Evolutionary conservation across 2,329 filamentous ascomycete genomes (phyloP).

Genomic region (Sporothrix schenckii): DNA sequence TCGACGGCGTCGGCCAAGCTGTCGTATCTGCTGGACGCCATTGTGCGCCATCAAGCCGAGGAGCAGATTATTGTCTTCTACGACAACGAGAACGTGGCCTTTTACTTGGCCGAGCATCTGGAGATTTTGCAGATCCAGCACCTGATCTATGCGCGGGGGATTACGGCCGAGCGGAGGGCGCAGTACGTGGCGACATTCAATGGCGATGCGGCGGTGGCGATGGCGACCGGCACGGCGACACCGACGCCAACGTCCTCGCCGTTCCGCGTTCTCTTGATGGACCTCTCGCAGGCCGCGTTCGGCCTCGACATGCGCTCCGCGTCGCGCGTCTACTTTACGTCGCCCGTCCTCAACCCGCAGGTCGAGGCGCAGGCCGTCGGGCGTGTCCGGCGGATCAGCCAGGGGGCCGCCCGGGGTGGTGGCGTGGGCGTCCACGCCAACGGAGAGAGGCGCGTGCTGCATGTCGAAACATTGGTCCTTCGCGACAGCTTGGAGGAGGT

Average conservation of each 20-base stretch:
- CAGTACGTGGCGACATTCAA: constrained; percentile 82
- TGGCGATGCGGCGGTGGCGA: constrained; percentile 44
- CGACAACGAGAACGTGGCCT: constrained; percentile 83
- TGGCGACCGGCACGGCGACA: constrained; percentile 29
- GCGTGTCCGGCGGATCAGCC: constrained; percentile 83
- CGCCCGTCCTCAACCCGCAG: constrained; percentile 81
- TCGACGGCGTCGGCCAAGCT: constrained; percentile 86
- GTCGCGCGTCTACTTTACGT: constrained; percentile 85
- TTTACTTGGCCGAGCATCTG: constrained; percentile 79
- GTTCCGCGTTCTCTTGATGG: constrained; percentile 82
- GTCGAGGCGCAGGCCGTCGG: constrained; percentile 91
- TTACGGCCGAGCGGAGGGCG: constrained; percentile 64
- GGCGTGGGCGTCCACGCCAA: too few relatives aligned
- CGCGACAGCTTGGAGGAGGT: constrained; percentile 81
- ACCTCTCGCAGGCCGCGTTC: constrained; percentile 84
- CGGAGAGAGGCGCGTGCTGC: constrained; percentile 57
- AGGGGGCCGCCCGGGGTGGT: constrained; percentile 47
- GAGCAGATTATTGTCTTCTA: constrained; percentile 96
- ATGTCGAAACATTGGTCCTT: constrained; percentile 83
- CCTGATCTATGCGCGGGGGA: constrained; percentile 67
- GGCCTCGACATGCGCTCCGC: constrained; percentile 84
- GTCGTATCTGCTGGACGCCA: constrained; percentile 77
- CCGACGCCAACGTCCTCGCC: constrained; percentile 35
- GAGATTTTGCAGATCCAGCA: constrained; percentile 68
- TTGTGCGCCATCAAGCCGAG: constrained; percentile 65